A percentile compares a stretch with the other conserved stretches of the same genome.
phyloP scores from a whole-genome alignment of 2,329 filamentous ascomycete species.

The Nothophaeocryptopus gaeumannii region DNA sequence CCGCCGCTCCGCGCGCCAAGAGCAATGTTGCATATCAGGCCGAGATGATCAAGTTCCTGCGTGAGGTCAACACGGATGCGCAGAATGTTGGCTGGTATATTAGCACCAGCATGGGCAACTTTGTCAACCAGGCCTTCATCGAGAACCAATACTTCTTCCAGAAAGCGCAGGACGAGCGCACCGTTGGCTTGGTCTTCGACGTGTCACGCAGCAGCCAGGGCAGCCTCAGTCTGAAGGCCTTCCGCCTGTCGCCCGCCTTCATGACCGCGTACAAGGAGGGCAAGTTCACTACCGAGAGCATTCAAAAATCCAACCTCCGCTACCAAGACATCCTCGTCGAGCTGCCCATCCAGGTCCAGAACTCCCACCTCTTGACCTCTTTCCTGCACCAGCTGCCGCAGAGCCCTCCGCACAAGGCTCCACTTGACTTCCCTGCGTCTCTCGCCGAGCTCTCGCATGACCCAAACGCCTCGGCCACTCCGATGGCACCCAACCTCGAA shows the following conservation, averaged over 20 bases:
- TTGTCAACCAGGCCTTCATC: constrained; percentile 89
- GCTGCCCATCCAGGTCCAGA: constrained; percentile 85
- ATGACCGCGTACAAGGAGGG: constrained; percentile 91
- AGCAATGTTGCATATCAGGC: constrained; percentile 83
- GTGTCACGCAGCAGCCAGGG: constrained; percentile 93
- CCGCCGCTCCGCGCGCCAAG: constrained; percentile 89
- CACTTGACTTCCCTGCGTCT: constrained; percentile 73
- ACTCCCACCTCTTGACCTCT: constrained; percentile 93
- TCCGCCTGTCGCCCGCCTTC: constrained; percentile 82
- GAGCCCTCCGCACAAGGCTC: constrained; percentile 54
- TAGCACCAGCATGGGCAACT: constrained; percentile 97
- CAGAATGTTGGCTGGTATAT: constrained; percentile 99
- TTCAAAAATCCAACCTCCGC: constrained; percentile 89
- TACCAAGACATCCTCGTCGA: constrained; percentile 94
- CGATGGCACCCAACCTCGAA: constrained; percentile 84
- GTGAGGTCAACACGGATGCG: constrained; percentile 97
- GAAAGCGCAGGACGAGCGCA: constrained; percentile 81
- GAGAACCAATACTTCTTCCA: constrained; percentile 99
- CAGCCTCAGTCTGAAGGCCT: constrained; percentile 82
- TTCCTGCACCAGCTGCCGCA: constrained; percentile 90
- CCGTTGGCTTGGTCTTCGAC: constrained; percentile 88
- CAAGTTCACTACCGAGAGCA: constrained; percentile 95
- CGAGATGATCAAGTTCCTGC: constrained; percentile 95
- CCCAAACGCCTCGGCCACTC: constrained; percentile 55
- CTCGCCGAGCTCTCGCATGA: constrained; percentile 73